These are phyloP conservation scores for Gomphus sp. DNA, from an alignment of 1,284 basidiomycete species.

Conservation along the genomic window DNA sequence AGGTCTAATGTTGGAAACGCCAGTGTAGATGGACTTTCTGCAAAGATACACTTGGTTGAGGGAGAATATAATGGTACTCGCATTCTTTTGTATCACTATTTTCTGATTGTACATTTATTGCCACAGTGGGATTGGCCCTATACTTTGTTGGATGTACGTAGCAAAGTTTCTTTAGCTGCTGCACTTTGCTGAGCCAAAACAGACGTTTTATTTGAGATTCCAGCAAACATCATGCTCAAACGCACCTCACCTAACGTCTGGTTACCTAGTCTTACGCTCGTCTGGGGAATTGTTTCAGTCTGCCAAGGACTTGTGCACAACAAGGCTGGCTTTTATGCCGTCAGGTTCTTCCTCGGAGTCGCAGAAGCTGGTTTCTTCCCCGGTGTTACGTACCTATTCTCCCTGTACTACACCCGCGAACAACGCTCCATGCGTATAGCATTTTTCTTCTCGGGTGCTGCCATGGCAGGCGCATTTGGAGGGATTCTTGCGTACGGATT, in stretches of 20 bases:
- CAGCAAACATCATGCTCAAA: constrained; percentile 54
- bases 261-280: constrained; percentile 48
- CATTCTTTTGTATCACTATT: constrained; percentile 5
- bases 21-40: constrained; percentile 16
- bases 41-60: not conserved
- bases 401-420: constrained; percentile 53
- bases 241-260: constrained; percentile 47
- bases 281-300: constrained; percentile 53
- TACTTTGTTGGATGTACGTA: constrained; percentile 48
- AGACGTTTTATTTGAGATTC: constrained; percentile 60
- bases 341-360: constrained; percentile 44
- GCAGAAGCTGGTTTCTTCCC: constrained; percentile 53
- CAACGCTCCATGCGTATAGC: constrained; percentile 48
- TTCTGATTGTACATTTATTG: not conserved
- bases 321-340: constrained; percentile 45
- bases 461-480: constrained; percentile 50
- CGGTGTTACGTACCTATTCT: constrained; percentile 52
- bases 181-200: not conserved
- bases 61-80: constrained; percentile 25
- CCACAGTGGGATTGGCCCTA: constrained; percentile 42
- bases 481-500: constrained; percentile 49
- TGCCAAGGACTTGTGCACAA: constrained; percentile 50
- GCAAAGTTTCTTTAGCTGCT: not conserved
- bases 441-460: constrained; percentile 42
- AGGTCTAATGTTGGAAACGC: constrained; percentile 65